Conservation (phyloP, 371 early-diverging fungal genomes). For the Mortierella sp. region DNA sequence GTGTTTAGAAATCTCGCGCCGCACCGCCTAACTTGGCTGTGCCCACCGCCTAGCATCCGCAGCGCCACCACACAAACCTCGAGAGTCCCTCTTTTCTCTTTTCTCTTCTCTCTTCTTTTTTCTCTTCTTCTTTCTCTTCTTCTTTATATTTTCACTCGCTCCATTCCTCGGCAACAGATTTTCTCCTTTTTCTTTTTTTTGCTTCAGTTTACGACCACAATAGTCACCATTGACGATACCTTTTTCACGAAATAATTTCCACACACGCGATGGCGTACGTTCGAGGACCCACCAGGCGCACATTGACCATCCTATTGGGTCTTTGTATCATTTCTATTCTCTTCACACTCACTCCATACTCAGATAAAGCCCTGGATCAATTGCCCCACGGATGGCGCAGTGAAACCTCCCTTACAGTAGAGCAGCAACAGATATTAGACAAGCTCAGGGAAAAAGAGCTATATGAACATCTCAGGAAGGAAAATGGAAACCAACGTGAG, state of each 20-base stretch:
- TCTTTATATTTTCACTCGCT: slow-evolving; percentile 1
- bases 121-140: neutral
- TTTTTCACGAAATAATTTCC: neutral
- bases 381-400: slow-evolving; percentile 13
- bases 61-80: too few species aligned
- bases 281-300: slow-evolving; percentile 24
- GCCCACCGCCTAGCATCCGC: too few species aligned
- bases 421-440: neutral
- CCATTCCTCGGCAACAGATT: neutral
- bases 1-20: too few species aligned
- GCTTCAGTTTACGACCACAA: neutral
- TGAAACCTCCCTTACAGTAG: neutral
- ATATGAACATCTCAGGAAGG: neutral
- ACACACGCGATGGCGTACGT: slow-evolving; percentile 10
- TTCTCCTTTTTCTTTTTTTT: neutral
- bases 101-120: neutral
- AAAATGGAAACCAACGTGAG: neutral
- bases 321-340: slow-evolving; percentile 31
- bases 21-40: too few species aligned
- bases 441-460: neutral
- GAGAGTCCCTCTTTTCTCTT: neutral
- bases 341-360: slow-evolving; percentile 29
- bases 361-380: slow-evolving; percentile 18
- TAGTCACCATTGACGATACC: neutral
- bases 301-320: slow-evolving; percentile 22